A percentile compares a stretch with the other conserved stretches of the same genome.
Evolutionary conservation across 495 filamentous ascomycete species (phyloP).

Genomic region (Cairneyella variabilis): DNA sequence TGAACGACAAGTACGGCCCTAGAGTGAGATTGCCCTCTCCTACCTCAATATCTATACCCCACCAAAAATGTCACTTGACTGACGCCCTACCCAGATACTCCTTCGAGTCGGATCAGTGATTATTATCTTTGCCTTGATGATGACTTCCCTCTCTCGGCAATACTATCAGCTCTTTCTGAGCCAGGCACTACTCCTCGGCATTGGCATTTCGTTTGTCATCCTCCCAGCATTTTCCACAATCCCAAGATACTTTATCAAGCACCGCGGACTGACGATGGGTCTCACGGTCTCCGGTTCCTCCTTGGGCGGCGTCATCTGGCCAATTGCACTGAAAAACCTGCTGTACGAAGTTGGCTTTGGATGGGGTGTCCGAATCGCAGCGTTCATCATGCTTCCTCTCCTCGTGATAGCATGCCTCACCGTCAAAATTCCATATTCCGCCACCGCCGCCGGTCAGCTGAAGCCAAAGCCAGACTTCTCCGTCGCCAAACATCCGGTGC

Average conservation of each 20-base stretch:
- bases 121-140: conserved; percentile 61
- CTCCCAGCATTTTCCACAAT: conserved; percentile 62
- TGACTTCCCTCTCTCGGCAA: conserved; percentile 56
- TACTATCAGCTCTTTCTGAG: conserved; percentile 74
- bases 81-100: conserved; percentile 23
- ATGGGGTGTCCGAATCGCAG: conserved; percentile 67
- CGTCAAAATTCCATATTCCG: conserved; percentile 13
- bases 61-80: neutral
- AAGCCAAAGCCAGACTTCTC: conserved; percentile 13
- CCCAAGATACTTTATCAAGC: conserved; percentile 32
- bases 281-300: conserved; percentile 61
- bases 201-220: conserved; percentile 73
- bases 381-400: conserved; percentile 62
- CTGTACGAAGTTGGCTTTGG: conserved; percentile 59
- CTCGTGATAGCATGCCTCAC: conserved; percentile 57
- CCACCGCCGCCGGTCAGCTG: neutral
- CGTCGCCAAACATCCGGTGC: conserved; percentile 44
- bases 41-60: no score
- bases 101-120: conserved; percentile 50
- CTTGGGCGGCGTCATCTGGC: conserved; percentile 64
- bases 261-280: conserved; percentile 63
- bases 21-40: conserved; percentile 16
- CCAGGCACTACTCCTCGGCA: conserved; percentile 65
- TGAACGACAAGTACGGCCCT: conserved; percentile 58
- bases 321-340: conserved; percentile 63